Percentiles rank a stretch among this genome's conserved stretches.
phyloP scores from a whole-genome alignment of 2,329 filamentous ascomycete species.

The Colletotrichum lupini region DNA sequence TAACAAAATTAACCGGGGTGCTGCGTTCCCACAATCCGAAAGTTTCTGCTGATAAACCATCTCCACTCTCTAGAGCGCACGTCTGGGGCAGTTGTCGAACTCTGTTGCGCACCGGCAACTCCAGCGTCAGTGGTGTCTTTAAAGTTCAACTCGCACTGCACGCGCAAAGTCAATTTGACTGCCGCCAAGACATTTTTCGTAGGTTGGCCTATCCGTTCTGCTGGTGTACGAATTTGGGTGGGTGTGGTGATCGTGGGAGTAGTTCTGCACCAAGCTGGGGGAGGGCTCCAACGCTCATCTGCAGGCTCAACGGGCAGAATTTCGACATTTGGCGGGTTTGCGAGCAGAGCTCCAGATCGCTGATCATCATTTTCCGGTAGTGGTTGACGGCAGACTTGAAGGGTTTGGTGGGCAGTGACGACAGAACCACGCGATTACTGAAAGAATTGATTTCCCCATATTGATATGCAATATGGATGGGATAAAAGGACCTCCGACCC shows the following conservation, averaged over 20 bases:
- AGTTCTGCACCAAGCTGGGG: background rate
- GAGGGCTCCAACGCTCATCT: background rate
- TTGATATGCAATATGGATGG: background rate
- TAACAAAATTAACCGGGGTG: background rate
- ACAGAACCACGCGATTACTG: background rate
- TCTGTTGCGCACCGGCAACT: background rate
- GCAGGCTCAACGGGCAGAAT: background rate
- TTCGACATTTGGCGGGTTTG: background rate
- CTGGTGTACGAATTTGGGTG: background rate
- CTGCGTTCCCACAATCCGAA: background rate
- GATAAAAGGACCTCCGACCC: background rate
- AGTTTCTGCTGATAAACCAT: background rate
- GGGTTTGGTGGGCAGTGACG: background rate
- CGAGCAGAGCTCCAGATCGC: background rate
- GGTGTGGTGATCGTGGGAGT: background rate
- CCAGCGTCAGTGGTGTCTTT: background rate
- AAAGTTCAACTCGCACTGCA: background rate
- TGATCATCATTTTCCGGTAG: constrained; percentile 19
- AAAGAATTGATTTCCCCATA: background rate
- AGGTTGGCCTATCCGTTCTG: background rate
- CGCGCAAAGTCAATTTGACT: background rate
- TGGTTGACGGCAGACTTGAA: background rate
- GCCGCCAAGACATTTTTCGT: background rate
- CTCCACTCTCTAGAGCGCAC: background rate
- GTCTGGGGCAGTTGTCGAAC: background rate